Conservation (phyloP, 202 grass and related monocot genomes). For the Saccharum hybrid region DNA sequence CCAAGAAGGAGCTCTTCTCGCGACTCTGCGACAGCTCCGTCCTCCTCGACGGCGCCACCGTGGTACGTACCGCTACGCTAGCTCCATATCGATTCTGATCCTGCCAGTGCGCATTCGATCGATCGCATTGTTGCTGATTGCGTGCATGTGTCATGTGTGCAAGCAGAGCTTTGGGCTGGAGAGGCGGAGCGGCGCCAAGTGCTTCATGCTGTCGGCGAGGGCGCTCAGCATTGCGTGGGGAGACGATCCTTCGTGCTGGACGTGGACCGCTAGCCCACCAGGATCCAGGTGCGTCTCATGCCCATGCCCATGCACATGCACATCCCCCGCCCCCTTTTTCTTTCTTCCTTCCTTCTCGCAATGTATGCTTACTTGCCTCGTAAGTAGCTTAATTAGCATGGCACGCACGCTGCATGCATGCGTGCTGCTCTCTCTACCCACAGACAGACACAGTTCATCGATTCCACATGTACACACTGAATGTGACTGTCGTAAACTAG, state of each 20-base stretch:
- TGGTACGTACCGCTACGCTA: conserved; percentile 33
- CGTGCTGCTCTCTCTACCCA: neutral
- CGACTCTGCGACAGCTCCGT: conserved; percentile 62
- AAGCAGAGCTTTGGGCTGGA: conserved; percentile 70
- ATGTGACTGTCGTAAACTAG: too few relatives aligned
- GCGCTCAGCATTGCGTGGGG: conserved; percentile 69
- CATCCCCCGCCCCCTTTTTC: too few relatives aligned
- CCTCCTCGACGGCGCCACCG: conserved; percentile 72
- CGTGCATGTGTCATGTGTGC: neutral
- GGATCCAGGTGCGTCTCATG: conserved; percentile 50
- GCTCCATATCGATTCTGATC: too few relatives aligned
- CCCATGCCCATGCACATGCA: neutral
- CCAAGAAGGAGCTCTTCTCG: conserved; percentile 81
- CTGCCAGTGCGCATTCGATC: too few relatives aligned
- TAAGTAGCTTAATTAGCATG: conserved; percentile 1
- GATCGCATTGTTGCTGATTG: neutral
- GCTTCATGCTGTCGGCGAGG: conserved; percentile 71
- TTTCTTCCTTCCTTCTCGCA: too few relatives aligned
- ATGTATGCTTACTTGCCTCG: neutral
- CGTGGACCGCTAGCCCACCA: conserved; percentile 40
- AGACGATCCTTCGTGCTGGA: conserved; percentile 50
- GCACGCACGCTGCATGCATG: neutral
- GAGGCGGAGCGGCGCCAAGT: conserved; percentile 61
- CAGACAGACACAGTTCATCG: too few relatives aligned
- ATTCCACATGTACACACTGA: too few relatives aligned